These are phyloP conservation scores for Penicillium sclerotigenum DNA, from an alignment of 2,329 filamentous ascomycete genomes.

Conservation along the genomic window DNA sequence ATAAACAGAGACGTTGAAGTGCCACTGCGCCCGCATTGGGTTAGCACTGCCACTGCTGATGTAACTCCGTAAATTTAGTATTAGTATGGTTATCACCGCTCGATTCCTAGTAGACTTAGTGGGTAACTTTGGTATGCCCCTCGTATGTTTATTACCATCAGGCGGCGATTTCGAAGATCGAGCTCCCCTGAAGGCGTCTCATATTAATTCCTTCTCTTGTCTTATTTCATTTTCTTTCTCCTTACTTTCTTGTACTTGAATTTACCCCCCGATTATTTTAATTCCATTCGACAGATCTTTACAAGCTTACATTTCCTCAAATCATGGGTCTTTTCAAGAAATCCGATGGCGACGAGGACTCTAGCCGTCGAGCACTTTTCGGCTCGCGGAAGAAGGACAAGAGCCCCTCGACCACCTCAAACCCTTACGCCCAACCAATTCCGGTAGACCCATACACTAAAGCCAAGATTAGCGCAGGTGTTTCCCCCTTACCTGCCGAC, in stretches of 20 bases:
- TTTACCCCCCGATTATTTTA: not conserved
- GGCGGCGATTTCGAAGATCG: conserved; percentile 9
- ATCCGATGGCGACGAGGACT: conserved; percentile 51
- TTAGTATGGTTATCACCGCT: not conserved
- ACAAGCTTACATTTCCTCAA: not conserved
- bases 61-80: conserved; percentile 15
- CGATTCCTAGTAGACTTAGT: not conserved
- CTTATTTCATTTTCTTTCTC: conserved; percentile 10
- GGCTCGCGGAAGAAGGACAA: conserved; percentile 56
- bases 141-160: conserved; percentile 3
- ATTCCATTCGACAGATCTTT: not conserved
- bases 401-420: conserved; percentile 49
- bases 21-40: conserved; percentile 15
- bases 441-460: conserved; percentile 54
- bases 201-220: conserved; percentile 8
- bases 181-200: conserved; percentile 14
- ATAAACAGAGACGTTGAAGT: conserved; percentile 20
- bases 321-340: conserved; percentile 51
- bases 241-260: not conserved
- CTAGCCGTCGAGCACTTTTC: conserved; percentile 57
- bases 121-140: not conserved
- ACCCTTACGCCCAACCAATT: conserved; percentile 57
- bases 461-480: conserved; percentile 46
- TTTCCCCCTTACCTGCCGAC: conserved; percentile 37
- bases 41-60: conserved; percentile 17